A percentile compares a stretch with the other conserved stretches of the same genome.
Evolutionary conservation across 164 flowering plant species (phyloP).

Genomic region (Hamamelis virginiana): DNA sequence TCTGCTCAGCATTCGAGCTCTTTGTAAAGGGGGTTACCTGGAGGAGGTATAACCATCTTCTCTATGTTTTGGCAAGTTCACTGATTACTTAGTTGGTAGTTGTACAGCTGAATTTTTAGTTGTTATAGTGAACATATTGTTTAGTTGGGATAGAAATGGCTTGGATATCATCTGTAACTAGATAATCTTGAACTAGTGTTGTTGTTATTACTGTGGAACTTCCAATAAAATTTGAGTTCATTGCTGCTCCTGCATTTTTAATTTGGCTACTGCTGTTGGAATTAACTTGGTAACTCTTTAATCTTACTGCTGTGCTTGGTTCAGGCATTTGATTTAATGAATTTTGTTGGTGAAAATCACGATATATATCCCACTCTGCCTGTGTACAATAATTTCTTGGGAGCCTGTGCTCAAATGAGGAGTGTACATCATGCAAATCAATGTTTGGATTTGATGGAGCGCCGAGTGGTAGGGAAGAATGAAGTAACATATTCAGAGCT

Average conservation of each 20-base stretch:
- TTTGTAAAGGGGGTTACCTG: constrained; percentile 76
- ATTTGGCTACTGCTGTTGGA: not conserved
- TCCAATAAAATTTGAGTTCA: no score
- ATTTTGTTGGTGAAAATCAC: constrained; percentile 38
- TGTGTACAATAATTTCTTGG: constrained; percentile 54
- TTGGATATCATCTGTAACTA: not conserved
- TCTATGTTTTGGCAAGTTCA: not conserved
- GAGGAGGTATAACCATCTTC: constrained; percentile 85
- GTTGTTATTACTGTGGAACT: not conserved
- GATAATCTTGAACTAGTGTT: not conserved
- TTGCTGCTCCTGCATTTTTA: not conserved
- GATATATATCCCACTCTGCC: constrained; percentile 33
- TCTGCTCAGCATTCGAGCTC: constrained; percentile 48
- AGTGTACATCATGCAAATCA: constrained; percentile 36
- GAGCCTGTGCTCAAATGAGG: constrained; percentile 39
- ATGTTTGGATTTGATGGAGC: constrained; percentile 79
- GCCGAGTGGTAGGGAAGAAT: constrained; percentile 55
- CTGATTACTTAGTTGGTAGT: not conserved
- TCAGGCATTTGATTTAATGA: constrained; percentile 67
- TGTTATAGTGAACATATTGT: not conserved
- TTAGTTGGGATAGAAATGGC: not conserved
- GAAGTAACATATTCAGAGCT: constrained; percentile 62
- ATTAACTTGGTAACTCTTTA: not conserved
- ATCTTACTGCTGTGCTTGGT: constrained; percentile 9
- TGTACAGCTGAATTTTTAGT: not conserved